Conservation (phyloP, 2,329 filamentous ascomycete species). For the Venturia oleaginea region DNA sequence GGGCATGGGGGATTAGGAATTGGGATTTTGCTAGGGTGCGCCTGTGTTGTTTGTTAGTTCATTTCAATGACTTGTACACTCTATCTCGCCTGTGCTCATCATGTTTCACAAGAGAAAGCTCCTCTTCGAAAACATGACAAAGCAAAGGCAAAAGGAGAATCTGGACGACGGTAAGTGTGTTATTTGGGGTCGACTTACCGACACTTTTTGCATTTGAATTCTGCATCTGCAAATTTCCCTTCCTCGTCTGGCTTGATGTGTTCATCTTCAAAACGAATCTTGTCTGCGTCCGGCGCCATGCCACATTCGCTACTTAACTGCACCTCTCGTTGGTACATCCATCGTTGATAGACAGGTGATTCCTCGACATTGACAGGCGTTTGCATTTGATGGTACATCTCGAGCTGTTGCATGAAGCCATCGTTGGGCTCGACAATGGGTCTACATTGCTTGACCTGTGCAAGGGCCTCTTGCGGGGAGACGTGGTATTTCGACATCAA, state of each 20-base stretch:
- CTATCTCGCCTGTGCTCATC: no score
- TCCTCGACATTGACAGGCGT: slow-evolving; percentile 61
- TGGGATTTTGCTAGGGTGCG: slow-evolving; percentile 53
- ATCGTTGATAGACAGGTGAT: slow-evolving; percentile 72
- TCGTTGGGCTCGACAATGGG: slow-evolving; percentile 80
- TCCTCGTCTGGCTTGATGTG: slow-evolving; percentile 27
- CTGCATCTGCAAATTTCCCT: slow-evolving; percentile 32
- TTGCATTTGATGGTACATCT: slow-evolving; percentile 80
- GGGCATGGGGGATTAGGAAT: slow-evolving; percentile 58
- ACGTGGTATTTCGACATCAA: slow-evolving; percentile 53
- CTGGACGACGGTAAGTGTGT: neutral
- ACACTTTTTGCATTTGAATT: slow-evolving; percentile 87
- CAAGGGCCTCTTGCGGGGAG: slow-evolving; percentile 55
- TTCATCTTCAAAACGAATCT: slow-evolving; percentile 75
- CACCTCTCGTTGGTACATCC: slow-evolving; percentile 58
- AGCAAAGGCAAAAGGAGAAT: no score
- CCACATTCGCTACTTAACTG: slow-evolving; percentile 62
- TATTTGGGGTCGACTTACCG: slow-evolving; percentile 50
- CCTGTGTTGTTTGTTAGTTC: slow-evolving; percentile 27
- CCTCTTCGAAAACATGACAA: no score
- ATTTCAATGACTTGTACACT: neutral
- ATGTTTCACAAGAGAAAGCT: no score
- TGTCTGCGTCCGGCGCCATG: slow-evolving; percentile 64
- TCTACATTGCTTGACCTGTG: slow-evolving; percentile 58
- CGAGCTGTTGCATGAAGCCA: slow-evolving; percentile 83